A percentile compares a stretch with the other conserved stretches of the same genome.
Conservation (phyloP, 192 early-diverging fungal species). For the Umbelopsis sp. region DNA sequence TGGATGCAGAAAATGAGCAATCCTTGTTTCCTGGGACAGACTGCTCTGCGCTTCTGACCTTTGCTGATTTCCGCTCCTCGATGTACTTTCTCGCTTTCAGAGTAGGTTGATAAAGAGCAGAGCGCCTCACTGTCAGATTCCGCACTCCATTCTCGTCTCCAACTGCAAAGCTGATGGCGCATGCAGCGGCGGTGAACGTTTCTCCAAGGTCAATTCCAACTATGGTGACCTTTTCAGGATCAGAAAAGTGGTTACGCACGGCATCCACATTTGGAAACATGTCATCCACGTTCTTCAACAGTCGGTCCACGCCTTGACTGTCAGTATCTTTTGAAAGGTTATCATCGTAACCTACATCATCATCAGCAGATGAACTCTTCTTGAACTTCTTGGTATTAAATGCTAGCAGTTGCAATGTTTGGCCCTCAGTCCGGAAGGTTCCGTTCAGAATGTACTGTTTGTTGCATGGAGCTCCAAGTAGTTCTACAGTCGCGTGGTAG, state of each 20-base stretch:
- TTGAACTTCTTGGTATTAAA: neutral
- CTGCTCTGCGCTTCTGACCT: neutral
- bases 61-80: neutral
- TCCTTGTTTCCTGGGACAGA: neutral
- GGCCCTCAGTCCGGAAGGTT: neutral
- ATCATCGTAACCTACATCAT: neutral
- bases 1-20: conserved; percentile 1
- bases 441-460: neutral
- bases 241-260: neutral
- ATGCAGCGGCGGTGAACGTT: neutral
- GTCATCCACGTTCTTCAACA: neutral
- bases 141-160: neutral
- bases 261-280: neutral
- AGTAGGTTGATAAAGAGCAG: neutral
- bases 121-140: neutral
- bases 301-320: neutral
- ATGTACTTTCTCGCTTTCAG: neutral
- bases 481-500: neutral
- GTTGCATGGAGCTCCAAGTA: neutral
- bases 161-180: neutral
- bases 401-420: neutral
- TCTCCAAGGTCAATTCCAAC: neutral
- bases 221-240: neutral
- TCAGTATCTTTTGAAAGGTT: neutral
- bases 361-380: neutral